Base-by-base conservation (phyloP, 495 filamentous ascomycete species). In the Antarctomyces pellizariae region DNA sequence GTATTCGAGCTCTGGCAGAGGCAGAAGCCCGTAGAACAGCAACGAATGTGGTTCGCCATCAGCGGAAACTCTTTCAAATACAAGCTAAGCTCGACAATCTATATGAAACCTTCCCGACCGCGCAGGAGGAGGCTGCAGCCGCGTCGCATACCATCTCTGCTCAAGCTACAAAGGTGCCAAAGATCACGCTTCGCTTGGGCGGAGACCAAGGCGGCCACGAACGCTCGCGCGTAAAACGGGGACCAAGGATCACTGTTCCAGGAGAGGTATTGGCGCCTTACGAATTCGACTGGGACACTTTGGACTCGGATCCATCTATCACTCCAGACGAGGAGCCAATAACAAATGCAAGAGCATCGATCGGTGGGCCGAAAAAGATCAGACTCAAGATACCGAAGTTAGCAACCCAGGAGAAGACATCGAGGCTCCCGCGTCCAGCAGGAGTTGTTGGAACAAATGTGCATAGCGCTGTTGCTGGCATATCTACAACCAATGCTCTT, bases 21-120 rank as follows among this genome's bases (percentile, higher is more conserved):
- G 82, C 76, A 21, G 86, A 97, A 46, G 75, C 86, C 5, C 54
- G 61, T 39, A 70, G 84, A 28, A 62, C 93, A 36, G 62, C 68
- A 41, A 75, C 90, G 28, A 67, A 59, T 28, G 49, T 89, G 9
- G 63, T 75, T 38, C 67, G 78, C 25, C 80, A 92, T 47, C 65
- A 69, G 41, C 68, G 65, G 38, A 71, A 80, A 15, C 54, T 79
- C 28, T 67, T 57, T 32, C 71, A 63, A 21, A 91, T 97, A 36
- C 66, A 69, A 5, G 55, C 64, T 28, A 92, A 92, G 50, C 67
- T 97, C 8, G 56, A 80, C 36, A 65, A 66, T 1, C 67, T 93
- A 37, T 67, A 64, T 16, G 49, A 59, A 18, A 56, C 62, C 20
- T 62, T 50, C 26, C 57, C 58, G 15, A 32, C 50, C 1, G 32